Conservation (phyloP, 805 yeast species). For the Candida wancherniae region DNA sequence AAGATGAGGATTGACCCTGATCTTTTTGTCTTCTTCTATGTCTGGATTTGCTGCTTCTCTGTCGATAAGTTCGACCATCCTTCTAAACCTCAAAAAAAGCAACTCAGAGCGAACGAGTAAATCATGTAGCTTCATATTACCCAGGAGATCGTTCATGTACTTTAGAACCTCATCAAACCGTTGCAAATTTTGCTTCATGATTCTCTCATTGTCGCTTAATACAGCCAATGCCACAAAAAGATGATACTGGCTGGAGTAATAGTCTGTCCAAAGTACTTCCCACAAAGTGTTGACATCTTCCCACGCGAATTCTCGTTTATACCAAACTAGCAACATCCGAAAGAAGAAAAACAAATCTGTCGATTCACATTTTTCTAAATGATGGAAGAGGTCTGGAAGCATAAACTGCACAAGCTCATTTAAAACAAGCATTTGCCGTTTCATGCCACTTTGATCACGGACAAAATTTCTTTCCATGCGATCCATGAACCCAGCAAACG, state of each 20-base stretch:
- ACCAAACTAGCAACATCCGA: conserved; percentile 94
- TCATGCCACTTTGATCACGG: conserved; percentile 90
- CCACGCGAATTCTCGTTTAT: conserved; percentile 83
- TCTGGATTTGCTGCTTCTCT: conserved; percentile 33
- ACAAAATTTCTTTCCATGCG: conserved; percentile 92
- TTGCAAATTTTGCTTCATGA: conserved; percentile 65
- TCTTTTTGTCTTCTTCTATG: conserved; percentile 19
- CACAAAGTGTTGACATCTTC: conserved; percentile 74
- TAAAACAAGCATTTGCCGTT: conserved; percentile 75
- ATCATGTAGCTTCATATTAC: conserved; percentile 69
- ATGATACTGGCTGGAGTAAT: conserved; percentile 80
- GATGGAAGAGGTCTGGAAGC: conserved; percentile 80
- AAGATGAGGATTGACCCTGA: conserved; percentile 47
- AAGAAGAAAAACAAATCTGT: conserved; percentile 89
- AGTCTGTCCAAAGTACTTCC: conserved; percentile 92
- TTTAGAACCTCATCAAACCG: conserved; percentile 89
- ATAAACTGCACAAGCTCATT: conserved; percentile 85
- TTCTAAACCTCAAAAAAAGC: conserved; percentile 71
- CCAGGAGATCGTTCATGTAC: conserved; percentile 86
- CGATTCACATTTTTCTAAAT: conserved; percentile 82
- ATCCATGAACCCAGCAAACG: conserved; percentile 83
- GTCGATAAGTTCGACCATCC: conserved; percentile 77
- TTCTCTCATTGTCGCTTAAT: conserved; percentile 78
- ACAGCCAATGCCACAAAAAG: conserved; percentile 83
- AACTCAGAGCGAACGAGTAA: conserved; percentile 80